Conservation (phyloP, 2,329 filamentous ascomycete genomes). For the Pseudomassariella vexata region DNA sequence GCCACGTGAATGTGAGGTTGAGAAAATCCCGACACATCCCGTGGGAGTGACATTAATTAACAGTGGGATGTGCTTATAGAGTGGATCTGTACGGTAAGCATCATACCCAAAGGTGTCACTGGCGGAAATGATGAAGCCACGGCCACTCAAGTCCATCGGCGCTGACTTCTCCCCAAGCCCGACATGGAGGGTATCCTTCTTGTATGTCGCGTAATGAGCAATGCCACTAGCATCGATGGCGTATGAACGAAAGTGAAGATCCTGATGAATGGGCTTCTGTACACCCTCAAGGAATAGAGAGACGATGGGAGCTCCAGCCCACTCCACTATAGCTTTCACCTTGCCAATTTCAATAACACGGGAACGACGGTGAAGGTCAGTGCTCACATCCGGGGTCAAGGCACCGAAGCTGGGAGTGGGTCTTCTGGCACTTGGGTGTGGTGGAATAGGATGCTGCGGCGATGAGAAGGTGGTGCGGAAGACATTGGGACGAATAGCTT, state of each 20-base stretch:
- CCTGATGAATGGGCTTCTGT: constrained; percentile 50
- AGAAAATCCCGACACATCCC: constrained; percentile 63
- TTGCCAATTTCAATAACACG: constrained; percentile 40
- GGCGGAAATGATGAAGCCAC: constrained; percentile 60
- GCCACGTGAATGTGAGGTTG: constrained; percentile 58
- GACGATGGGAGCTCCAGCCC: constrained; percentile 51
- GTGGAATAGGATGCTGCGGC: constrained; percentile 54
- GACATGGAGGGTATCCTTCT: constrained; percentile 58
- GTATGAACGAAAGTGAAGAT: constrained; percentile 62
- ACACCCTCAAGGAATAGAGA: constrained; percentile 45
- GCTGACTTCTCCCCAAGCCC: constrained; percentile 66
- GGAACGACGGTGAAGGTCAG: constrained; percentile 25
- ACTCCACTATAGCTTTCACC: constrained; percentile 52
- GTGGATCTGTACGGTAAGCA: constrained; percentile 61
- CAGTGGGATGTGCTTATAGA: constrained; percentile 72
- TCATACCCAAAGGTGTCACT: constrained; percentile 73
- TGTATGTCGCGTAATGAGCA: constrained; percentile 60
- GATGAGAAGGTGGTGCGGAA: constrained; percentile 66
- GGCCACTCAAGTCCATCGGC: constrained; percentile 65
- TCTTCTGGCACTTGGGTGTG: constrained; percentile 54
- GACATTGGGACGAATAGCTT: constrained; percentile 54
- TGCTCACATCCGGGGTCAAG: constrained; percentile 21
- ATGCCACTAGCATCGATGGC: constrained; percentile 55
- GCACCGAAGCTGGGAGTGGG: constrained; percentile 30
- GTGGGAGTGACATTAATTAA: constrained; percentile 61